phyloP scores from a whole-genome alignment of 768 basidiomycete genomes.

The Hygrophorus pudorinus region DNA sequence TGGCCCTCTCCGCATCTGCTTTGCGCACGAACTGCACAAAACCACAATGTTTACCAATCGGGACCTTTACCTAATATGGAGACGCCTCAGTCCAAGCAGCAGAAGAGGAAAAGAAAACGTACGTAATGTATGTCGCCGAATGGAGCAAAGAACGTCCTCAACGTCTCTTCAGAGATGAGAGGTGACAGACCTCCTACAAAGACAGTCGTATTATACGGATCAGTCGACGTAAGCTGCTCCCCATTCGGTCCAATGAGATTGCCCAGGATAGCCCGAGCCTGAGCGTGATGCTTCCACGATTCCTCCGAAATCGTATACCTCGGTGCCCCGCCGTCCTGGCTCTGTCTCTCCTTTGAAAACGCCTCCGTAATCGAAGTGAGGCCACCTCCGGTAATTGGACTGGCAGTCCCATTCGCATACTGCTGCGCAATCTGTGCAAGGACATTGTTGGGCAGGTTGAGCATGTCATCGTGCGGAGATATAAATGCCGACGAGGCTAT shows the following conservation, averaged over 20 bases:
- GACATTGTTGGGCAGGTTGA: conserved; percentile 34
- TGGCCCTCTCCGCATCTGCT: conserved; percentile 84
- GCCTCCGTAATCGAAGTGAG: conserved; percentile 26
- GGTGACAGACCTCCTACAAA: conserved; percentile 90
- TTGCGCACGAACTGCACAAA: conserved; percentile 94
- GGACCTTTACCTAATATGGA: conserved; percentile 76
- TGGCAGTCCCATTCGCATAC: conserved; percentile 29
- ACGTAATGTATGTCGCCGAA: conserved; percentile 93
- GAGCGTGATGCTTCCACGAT: conserved; percentile 78
- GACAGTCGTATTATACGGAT: conserved; percentile 94
- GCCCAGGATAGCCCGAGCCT: conserved; percentile 73
- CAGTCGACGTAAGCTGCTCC: conserved; percentile 77
- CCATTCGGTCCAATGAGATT: conserved; percentile 82
- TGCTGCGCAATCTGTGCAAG: conserved; percentile 41
- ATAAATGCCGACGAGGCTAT: conserved; percentile 41
- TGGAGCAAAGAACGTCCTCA: conserved; percentile 85
- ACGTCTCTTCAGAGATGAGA: conserved; percentile 82
- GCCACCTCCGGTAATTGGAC: conserved; percentile 9
- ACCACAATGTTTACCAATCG: conserved; percentile 89
- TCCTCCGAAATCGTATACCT: conserved; percentile 60
- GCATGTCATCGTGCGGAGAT: conserved; percentile 45
- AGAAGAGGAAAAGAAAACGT: conserved; percentile 18
- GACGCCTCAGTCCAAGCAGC: conserved; percentile 8
- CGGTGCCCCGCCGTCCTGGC: conserved; percentile 29
- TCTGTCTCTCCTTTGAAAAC: conserved; percentile 33